These are phyloP conservation scores for Trematosphaeria pertusa DNA, from an alignment of 2,329 filamentous ascomycete genomes.

Conservation along the genomic window DNA sequence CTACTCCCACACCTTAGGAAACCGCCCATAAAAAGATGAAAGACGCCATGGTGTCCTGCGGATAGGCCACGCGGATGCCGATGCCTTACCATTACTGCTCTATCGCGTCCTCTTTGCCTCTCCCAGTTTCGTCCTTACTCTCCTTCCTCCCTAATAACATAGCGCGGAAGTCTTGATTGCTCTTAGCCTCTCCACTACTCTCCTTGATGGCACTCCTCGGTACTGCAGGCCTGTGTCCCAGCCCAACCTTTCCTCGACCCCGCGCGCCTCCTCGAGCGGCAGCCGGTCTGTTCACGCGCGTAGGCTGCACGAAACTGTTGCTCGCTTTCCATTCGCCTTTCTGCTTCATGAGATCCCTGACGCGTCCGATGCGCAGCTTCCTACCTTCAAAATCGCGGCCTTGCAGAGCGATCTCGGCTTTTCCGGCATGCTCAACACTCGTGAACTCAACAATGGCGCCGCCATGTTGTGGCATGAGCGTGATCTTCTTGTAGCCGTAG, in stretches of 20 bases:
- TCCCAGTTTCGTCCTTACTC: slow-evolving; percentile 30
- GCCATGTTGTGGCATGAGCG: slow-evolving; percentile 79
- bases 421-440: slow-evolving; percentile 74
- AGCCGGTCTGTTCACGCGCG: slow-evolving; percentile 35
- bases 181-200: slow-evolving; percentile 51
- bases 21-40: background rate
- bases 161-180: slow-evolving; percentile 64
- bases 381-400: slow-evolving; percentile 48
- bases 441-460: slow-evolving; percentile 87
- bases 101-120: slow-evolving; percentile 12
- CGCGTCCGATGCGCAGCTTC: slow-evolving; percentile 56
- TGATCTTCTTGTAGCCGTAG: slow-evolving; percentile 77
- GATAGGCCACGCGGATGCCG: background rate
- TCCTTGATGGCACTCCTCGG: slow-evolving; percentile 20
- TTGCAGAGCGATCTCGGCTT: slow-evolving; percentile 62
- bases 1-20: no score
- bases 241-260: slow-evolving; percentile 35
- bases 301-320: slow-evolving; percentile 39
- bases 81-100: slow-evolving; percentile 2
- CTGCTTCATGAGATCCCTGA: slow-evolving; percentile 55
- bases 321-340: slow-evolving; percentile 48
- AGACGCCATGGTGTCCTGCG: background rate
- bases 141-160: slow-evolving; percentile 56
- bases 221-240: slow-evolving; percentile 37
- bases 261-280: slow-evolving; percentile 30